phyloP scores from a whole-genome alignment of 768 basidiomycete species.

The Hygrophoropsis aurantiaca region DNA sequence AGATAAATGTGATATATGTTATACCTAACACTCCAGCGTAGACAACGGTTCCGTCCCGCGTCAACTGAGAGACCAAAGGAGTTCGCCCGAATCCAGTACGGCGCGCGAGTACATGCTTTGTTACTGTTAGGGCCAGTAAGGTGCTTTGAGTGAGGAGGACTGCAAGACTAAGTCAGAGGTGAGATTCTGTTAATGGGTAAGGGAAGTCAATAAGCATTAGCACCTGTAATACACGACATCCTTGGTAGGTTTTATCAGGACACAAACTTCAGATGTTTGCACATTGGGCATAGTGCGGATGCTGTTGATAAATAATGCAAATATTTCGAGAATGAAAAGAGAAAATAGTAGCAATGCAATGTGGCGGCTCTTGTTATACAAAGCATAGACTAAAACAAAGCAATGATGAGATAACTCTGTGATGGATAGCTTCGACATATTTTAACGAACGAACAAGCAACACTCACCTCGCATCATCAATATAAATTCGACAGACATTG shows the following conservation, averaged over 20 bases:
- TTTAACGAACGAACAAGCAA: too few relatives aligned
- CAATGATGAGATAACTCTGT: conserved; percentile 4
- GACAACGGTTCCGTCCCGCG: conserved; percentile 46
- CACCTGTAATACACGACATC: neutral
- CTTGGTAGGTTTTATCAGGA: neutral
- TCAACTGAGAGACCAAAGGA: conserved; percentile 38
- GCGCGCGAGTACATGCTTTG: conserved; percentile 34
- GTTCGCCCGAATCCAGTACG: conserved; percentile 41
- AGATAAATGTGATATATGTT: neutral
- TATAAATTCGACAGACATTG: conserved; percentile 19
- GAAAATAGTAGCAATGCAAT: conserved; percentile 26
- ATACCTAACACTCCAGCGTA: conserved; percentile 42
- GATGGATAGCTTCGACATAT: neutral
- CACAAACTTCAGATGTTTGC: neutral
- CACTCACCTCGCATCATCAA: conserved; percentile 25
- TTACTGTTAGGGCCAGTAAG: conserved; percentile 37
- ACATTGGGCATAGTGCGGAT: conserved; percentile 25
- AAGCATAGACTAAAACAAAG: conserved; percentile 13
- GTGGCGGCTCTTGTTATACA: conserved; percentile 34
- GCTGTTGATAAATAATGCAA: conserved; percentile 31
- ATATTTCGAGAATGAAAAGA: conserved; percentile 30
- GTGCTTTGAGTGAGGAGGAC: conserved; percentile 38
- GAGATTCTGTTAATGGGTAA: conserved; percentile 41
- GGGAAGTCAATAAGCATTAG: conserved; percentile 28
- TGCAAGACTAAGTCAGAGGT: conserved; percentile 19